Evolutionary conservation across 176 grass and related monocot species (phyloP), one percentile per base, ranked within the genome.

Genomic region (Leersia perrieri): DNA sequence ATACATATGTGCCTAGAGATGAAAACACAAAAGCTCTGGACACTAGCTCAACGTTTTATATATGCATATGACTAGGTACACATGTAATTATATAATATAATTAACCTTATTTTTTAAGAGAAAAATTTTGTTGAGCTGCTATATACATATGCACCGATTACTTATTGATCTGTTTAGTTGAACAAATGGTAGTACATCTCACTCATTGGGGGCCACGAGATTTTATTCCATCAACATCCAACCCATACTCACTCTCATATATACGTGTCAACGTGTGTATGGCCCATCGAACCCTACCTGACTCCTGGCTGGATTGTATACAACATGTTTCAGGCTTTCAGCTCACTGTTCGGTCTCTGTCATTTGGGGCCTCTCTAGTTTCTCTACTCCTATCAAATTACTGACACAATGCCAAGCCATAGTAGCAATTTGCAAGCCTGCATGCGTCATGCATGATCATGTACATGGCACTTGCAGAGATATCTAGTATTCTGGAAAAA

Each of bases 1-100:
- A 77, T 84, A 26, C 57, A 22, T 84, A 55, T 70, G 26, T 38
- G 63, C 63, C 74, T 77, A 78, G 36, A 49, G 38, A 79, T 85
- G 75, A 25, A 65, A 68, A 78, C 31, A 30, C 3, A 38, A 15
- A 15, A n/a, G 18, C 49, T 53, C 16, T 13, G 41, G 41, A 15
- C 41, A n/a, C n/a, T n/a, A n/a, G n/a, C n/a, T n/a, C n/a, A n/a
- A n/a, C n/a, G n/a, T n/a, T n/a, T n/a, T n/a, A n/a, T n/a, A n/a
- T n/a, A 53, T 22, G 49, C 49, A 53, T 9, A 53, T 53, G 49
- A n/a, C 49, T n/a, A 53, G 49, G 16, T 51, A 51, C 47, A 51
- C 47, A 7, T 20, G 16, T 22, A 53, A 53, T 53, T 53, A n/a
- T n/a, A n/a, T n/a, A 53, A 44, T 44, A 44, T 44, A 44, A 53